Evolutionary conservation across 2,329 filamentous ascomycete genomes (phyloP), one percentile per base, ranked within the genome.

Genomic region (Hymenoscyphus fructigenus): DNA sequence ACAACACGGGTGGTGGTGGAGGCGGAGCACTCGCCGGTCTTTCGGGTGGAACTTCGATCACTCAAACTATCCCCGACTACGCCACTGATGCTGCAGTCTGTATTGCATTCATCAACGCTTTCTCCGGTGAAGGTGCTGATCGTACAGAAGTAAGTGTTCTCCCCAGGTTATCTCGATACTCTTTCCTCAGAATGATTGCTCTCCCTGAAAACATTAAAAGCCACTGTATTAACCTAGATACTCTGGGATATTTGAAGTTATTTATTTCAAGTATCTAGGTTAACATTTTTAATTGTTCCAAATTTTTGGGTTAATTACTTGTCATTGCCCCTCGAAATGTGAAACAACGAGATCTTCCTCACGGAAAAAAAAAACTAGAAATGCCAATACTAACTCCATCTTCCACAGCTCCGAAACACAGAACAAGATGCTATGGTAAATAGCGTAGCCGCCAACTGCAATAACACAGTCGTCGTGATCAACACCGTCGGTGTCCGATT

Each of bases 81-180:
- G 63, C 65, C 36, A 64, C 75, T 10, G 83, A 92, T 68, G 81
- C 91, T 12, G 94, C 17, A 59, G 57, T 59, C 3, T 59, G 57
- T 7, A 91, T 68, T 3, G 84, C 88, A 0, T 84, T 89, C 68
- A 83, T 85, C 68, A 90, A 89, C 71, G 83, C 81, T 12, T 90
- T 89, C 76, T 85, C 88, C 1, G 88, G 89, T 1, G 91, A 95
- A 76, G 90, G 88, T 1, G 90, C 84, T 67, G 83, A 91, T 64
- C 81, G 86, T 55, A 80, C 84, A 0, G 81, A 81, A 29, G 28
- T 29, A 29, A 29, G 28, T 29, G 28, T 29, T 29, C 28, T 29
- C 28, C 28, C 28, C 5, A 5, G 28, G 28, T 29, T 29, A 5
- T 29, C 28, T 29, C 28, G 28, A 29, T 5, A 29, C 28, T 29